Evolutionary conservation across 108 stramenopile species (phyloP).

Genomic region (Chaetoceros muelleri): DNA sequence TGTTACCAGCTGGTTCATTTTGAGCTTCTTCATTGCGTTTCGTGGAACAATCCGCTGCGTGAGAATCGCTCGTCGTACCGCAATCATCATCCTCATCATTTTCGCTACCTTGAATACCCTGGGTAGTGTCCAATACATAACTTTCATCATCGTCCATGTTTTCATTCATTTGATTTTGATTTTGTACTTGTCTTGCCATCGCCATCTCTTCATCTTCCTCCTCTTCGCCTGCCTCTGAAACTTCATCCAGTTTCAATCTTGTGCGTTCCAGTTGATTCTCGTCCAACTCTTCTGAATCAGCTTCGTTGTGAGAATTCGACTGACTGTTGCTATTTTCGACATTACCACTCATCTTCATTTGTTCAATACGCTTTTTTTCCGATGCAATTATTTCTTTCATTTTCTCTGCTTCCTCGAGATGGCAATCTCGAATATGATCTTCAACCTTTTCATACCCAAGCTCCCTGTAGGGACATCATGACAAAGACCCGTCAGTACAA

Average conservation of each 20-base stretch:
- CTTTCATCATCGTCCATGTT: slow-evolving; percentile 1
- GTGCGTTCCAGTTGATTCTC: slow-evolving; percentile 12
- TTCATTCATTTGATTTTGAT: slow-evolving; percentile 1
- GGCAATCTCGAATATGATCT: slow-evolving; percentile 77
- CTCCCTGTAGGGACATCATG: slow-evolving; percentile 49
- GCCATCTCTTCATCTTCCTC: slow-evolving; percentile 49
- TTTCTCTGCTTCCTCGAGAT: slow-evolving; percentile 45
- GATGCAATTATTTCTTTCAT: slow-evolving; percentile 27
- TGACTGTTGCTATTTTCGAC: slow-evolving; percentile 25
- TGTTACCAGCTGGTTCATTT: neutral
- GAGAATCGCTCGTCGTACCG: neutral
- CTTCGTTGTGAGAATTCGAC: slow-evolving; percentile 1
- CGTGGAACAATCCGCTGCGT: neutral
- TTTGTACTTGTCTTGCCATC: slow-evolving; percentile 27
- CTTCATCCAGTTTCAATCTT: slow-evolving; percentile 3
- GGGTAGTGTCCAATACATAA: neutral
- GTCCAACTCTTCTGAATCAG: neutral
- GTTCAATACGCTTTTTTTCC: slow-evolving; percentile 43
- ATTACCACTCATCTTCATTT: slow-evolving; percentile 15
- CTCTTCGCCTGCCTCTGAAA: slow-evolving; percentile 16
- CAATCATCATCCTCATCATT: slow-evolving; percentile 1
- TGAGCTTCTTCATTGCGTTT: neutral
- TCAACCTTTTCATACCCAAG: slow-evolving; percentile 71
- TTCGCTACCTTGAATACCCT: neutral
- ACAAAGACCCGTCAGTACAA: neutral